These are phyloP conservation scores for Tagetes erecta DNA, from an alignment of 129 eudicot genomes.

Conservation along the genomic window DNA sequence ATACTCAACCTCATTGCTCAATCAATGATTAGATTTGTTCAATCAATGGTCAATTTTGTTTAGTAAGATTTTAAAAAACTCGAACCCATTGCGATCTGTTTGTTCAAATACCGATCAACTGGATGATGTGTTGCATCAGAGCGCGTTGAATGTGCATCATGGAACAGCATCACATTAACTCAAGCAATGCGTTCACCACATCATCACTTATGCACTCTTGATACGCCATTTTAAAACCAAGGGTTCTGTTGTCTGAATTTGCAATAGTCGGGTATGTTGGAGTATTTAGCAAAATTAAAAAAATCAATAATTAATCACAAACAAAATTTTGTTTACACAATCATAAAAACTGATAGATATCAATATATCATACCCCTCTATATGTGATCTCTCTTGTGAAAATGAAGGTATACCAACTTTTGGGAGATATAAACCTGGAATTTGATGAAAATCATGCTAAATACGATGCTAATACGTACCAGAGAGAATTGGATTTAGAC, in stretches of 20 bases:
- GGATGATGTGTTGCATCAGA: too few relatives aligned
- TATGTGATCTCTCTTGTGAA: constrained; percentile 12
- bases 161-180: too few relatives aligned
- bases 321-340: neutral
- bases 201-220: too few relatives aligned
- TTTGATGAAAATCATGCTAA: constrained; percentile 52
- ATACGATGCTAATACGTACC: constrained; percentile 53
- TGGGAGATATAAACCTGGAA: constrained; percentile 78
- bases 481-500: constrained; percentile 75
- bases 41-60: too few relatives aligned
- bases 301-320: neutral
- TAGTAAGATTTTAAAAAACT: too few relatives aligned
- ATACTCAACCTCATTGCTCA: too few relatives aligned
- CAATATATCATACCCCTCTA: neutral
- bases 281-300: neutral
- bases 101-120: too few relatives aligned
- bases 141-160: too few relatives aligned
- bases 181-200: too few relatives aligned
- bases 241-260: neutral
- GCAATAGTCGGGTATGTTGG: neutral
- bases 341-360: neutral
- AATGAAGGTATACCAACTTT: constrained; percentile 81
- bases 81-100: too few relatives aligned
- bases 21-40: too few relatives aligned
- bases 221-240: too few relatives aligned